Evolutionary conservation across 805 yeast genomes (phyloP).

Genomic region (Middelhovenomyces tepae): DNA sequence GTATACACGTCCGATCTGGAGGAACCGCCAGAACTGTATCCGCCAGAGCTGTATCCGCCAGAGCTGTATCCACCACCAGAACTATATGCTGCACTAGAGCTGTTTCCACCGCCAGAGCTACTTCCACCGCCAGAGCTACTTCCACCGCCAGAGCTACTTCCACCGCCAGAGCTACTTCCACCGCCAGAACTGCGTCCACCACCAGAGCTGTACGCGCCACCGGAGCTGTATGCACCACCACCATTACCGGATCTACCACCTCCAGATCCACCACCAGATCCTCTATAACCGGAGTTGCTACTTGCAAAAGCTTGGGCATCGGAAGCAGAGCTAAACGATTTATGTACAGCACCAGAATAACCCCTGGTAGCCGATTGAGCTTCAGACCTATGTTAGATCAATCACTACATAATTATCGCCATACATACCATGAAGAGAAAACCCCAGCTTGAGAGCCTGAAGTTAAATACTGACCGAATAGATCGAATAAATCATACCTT

Average conservation of each 20-base stretch:
- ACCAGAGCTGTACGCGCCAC: conserved; percentile 2
- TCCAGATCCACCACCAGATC: conserved; percentile 5
- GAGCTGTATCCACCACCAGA: background rate
- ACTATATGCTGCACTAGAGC: background rate
- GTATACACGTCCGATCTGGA: conserved; percentile 40
- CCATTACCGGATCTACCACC: conserved; percentile 2
- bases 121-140: conserved; percentile 3
- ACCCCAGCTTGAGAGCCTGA: background rate
- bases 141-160: background rate
- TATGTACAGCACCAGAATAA: conserved; percentile 45
- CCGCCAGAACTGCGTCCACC: conserved; percentile 2
- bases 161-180: conserved; percentile 1
- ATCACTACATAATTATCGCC: conserved; percentile 24
- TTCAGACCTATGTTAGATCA: conserved; percentile 52
- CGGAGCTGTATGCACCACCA: background rate
- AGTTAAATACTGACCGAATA: too few species aligned
- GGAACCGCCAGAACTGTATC: conserved; percentile 4
- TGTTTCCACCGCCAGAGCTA: background rate
- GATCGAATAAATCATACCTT: too few species aligned
- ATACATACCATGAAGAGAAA: conserved; percentile 1
- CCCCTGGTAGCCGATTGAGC: conserved; percentile 41
- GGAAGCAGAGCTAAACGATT: conserved; percentile 39
- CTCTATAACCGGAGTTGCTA: background rate
- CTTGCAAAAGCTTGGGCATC: conserved; percentile 46
- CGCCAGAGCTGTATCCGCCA: background rate